Percentiles rank a stretch among this genome's conserved stretches.
These are phyloP conservation scores for Lachancea meyersii DNA, from an alignment of 805 yeast genomes.

Conservation along the genomic window DNA sequence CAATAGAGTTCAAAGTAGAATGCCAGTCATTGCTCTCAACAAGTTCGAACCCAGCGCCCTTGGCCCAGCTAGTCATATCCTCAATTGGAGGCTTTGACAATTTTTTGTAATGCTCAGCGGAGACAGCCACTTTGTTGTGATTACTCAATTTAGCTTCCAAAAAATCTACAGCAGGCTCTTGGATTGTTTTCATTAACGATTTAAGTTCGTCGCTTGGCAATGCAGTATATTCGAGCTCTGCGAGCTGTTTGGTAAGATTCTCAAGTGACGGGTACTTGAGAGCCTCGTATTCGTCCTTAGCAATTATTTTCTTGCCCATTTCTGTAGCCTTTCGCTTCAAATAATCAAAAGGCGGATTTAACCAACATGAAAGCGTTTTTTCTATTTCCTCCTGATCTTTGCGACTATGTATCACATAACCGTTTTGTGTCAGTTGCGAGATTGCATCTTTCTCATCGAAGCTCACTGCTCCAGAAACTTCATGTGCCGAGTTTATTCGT, in stretches of 20 bases:
- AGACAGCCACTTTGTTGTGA: slow-evolving; percentile 11
- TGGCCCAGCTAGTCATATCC: slow-evolving; percentile 11
- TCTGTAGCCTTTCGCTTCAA: not conserved
- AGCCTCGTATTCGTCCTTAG: slow-evolving; percentile 1
- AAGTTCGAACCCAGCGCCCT: not conserved
- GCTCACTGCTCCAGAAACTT: not conserved
- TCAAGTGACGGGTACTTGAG: slow-evolving; percentile 1
- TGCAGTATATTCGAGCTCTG: not conserved
- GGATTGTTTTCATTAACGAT: not conserved
- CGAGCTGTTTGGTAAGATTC: not conserved
- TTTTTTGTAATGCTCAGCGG: slow-evolving; percentile 9
- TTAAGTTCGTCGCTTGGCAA: not conserved
- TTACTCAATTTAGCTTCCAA: slow-evolving; percentile 9
- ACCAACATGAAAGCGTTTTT: not conserved
- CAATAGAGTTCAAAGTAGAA: not conserved
- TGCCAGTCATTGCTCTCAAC: not conserved
- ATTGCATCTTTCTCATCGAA: not conserved
- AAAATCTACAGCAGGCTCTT: slow-evolving; percentile 12
- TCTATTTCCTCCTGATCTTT: not conserved
- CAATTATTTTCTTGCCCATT: not conserved
- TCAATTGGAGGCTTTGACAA: slow-evolving; percentile 13
- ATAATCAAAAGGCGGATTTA: not conserved
- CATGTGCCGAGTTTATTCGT: not conserved
- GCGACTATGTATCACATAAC: not conserved
- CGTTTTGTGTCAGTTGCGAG: not conserved